These are phyloP conservation scores for Ophidiomyces ophidiicola DNA, from an alignment of 2,329 filamentous ascomycete species.

Conservation along the genomic window DNA sequence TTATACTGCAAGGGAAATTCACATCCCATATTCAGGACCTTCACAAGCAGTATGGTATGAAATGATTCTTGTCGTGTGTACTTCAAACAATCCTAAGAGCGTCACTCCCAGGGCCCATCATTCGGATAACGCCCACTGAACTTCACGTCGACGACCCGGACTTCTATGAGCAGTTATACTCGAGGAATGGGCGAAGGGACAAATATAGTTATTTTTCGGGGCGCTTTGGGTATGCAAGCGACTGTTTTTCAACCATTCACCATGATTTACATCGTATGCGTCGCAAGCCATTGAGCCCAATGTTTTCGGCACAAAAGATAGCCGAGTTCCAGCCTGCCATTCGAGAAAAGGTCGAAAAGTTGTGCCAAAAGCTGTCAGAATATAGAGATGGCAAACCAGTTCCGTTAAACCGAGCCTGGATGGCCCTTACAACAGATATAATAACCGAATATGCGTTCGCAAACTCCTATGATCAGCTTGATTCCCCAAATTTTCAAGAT, in stretches of 20 bases:
- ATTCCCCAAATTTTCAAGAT: slow-evolving; percentile 14
- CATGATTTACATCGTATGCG: slow-evolving; percentile 19
- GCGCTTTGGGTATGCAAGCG: slow-evolving; percentile 12
- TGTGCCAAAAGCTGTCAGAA: slow-evolving; percentile 17
- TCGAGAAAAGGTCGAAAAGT: slow-evolving; percentile 16
- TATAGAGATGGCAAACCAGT: slow-evolving; percentile 19
- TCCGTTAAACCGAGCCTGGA: slow-evolving; percentile 20
- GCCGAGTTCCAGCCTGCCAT: slow-evolving; percentile 16
- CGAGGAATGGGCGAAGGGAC: slow-evolving; percentile 15
- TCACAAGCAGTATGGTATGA: slow-evolving; percentile 21
- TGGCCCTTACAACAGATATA: slow-evolving; percentile 24
- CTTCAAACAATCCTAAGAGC: background rate
- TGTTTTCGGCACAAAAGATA: slow-evolving; percentile 18
- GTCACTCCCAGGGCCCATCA: slow-evolving; percentile 12
- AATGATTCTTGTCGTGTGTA: slow-evolving; percentile 5
- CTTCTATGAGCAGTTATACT: slow-evolving; percentile 18
- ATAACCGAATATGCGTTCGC: slow-evolving; percentile 23
- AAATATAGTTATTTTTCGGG: slow-evolving; percentile 13
- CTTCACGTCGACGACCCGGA: slow-evolving; percentile 15
- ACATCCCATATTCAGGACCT: slow-evolving; percentile 20
- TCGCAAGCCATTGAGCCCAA: slow-evolving; percentile 15
- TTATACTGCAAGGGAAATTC: slow-evolving; percentile 18
- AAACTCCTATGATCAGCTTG: slow-evolving; percentile 17
- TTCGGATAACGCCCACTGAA: slow-evolving; percentile 14
- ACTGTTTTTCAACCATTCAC: slow-evolving; percentile 14